These are phyloP conservation scores for Knufia petricola DNA, from an alignment of 2,329 filamentous ascomycete genomes.

Conservation along the genomic window DNA sequence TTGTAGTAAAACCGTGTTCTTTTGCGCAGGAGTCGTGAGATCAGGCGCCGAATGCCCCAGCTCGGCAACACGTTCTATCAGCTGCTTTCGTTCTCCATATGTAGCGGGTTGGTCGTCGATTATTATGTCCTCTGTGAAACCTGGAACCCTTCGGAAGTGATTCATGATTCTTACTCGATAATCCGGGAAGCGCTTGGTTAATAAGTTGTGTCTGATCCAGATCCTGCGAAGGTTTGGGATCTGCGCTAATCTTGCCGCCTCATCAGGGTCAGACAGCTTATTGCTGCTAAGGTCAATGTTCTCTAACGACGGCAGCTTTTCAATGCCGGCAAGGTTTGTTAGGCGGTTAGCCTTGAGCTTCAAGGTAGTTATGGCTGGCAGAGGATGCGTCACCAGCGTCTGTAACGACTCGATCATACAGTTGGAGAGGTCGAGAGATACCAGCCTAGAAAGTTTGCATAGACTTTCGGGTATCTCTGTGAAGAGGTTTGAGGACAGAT, in stretches of 20 bases:
- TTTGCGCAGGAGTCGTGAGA: conserved; percentile 49
- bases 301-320: conserved; percentile 79
- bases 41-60: conserved; percentile 61
- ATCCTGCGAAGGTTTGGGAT: conserved; percentile 88
- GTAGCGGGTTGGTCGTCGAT: conserved; percentile 77
- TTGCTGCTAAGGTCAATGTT: conserved; percentile 88
- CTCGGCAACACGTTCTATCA: conserved; percentile 72
- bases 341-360: conserved; percentile 86
- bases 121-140: conserved; percentile 79
- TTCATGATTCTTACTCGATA: conserved; percentile 93
- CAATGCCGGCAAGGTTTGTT: conserved; percentile 76
- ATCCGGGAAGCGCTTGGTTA: conserved; percentile 73
- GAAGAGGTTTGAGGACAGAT: conserved; percentile 87
- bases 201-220: conserved; percentile 86
- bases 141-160: conserved; percentile 79
- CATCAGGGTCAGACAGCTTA: conserved; percentile 76
- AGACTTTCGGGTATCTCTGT: conserved; percentile 89
- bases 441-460: conserved; percentile 73
- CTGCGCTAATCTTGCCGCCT: conserved; percentile 77
- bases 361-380: conserved; percentile 86
- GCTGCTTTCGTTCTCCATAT: conserved; percentile 74
- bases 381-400: conserved; percentile 71
- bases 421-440: conserved; percentile 84
- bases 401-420: conserved; percentile 97
- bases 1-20: conserved; percentile 25